phyloP scores from a whole-genome alignment of 2,329 filamentous ascomycete species.

The Trichoderma sp. region DNA sequence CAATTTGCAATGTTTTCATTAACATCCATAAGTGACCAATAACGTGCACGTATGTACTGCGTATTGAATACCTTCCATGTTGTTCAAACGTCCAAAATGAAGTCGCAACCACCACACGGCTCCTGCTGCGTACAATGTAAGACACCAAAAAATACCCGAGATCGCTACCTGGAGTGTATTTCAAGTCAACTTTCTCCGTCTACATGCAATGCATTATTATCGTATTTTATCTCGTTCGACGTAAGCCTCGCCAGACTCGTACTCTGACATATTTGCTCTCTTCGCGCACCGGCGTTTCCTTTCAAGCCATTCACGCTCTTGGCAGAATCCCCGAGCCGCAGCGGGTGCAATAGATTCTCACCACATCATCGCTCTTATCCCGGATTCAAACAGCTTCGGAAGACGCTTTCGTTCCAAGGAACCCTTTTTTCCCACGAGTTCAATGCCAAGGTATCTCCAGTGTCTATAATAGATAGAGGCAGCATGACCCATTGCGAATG shows the following conservation, averaged over 20 bases:
- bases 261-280: neutral
- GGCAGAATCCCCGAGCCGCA: neutral
- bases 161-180: neutral
- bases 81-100: neutral
- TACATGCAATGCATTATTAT: neutral
- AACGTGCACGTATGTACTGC: no score
- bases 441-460: neutral
- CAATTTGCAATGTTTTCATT: neutral
- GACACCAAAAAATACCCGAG: neutral
- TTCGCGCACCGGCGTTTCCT: neutral
- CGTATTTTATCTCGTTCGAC: neutral
- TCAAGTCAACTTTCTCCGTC: neutral
- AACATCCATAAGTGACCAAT: no score
- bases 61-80: neutral
- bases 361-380: neutral
- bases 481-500: neutral
- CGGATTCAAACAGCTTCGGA: neutral
- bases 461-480: neutral
- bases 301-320: neutral
- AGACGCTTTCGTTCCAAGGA: neutral
- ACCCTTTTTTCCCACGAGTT: neutral
- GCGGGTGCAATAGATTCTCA: neutral
- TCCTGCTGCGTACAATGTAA: neutral
- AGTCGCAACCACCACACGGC: neutral
- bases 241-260: neutral